Evolutionary conservation across 73 alveolate species (phyloP).

Genomic region (Paraurostyla sp.): DNA sequence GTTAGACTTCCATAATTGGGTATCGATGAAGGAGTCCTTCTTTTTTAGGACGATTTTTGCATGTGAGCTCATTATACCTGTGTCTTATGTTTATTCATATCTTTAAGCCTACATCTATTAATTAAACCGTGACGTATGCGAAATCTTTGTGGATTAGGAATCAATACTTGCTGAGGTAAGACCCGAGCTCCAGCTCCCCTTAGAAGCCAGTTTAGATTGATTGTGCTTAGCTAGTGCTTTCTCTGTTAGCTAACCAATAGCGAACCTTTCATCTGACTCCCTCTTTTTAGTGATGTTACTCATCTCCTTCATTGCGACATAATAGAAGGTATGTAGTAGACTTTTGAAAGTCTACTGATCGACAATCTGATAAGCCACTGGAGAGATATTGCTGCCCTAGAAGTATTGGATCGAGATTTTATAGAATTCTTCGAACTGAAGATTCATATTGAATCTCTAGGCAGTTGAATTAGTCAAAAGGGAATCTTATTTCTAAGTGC

Average conservation of each 20-base stretch:
- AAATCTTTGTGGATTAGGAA: background rate
- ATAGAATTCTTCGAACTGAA: conserved; percentile 49
- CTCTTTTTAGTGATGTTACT: conserved; percentile 45
- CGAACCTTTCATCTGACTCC: conserved; percentile 60
- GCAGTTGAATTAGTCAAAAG: background rate
- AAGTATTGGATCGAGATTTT: background rate
- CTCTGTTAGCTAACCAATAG: conserved; percentile 57
- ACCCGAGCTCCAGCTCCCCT: conserved; percentile 19
- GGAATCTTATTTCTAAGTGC: background rate
- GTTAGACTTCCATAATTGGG: background rate
- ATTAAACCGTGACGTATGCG: background rate
- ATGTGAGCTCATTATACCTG: no score
- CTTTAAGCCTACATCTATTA: no score
- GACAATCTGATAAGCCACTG: background rate
- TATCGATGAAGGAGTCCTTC: no score
- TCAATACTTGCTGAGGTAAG: background rate
- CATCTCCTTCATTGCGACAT: conserved; percentile 62
- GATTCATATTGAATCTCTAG: conserved; percentile 23
- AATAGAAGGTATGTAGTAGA: conserved; percentile 66
- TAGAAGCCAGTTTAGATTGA: background rate
- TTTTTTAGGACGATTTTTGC: no score
- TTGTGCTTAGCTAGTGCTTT: conserved; percentile 58
- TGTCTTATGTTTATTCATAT: no score
- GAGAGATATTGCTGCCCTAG: conserved; percentile 6
- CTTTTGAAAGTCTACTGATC: conserved; percentile 57